Evolutionary conservation across 768 basidiomycete species (phyloP), one percentile per base, ranked within the genome.

Genomic region (Coprinopsis sp.): DNA sequence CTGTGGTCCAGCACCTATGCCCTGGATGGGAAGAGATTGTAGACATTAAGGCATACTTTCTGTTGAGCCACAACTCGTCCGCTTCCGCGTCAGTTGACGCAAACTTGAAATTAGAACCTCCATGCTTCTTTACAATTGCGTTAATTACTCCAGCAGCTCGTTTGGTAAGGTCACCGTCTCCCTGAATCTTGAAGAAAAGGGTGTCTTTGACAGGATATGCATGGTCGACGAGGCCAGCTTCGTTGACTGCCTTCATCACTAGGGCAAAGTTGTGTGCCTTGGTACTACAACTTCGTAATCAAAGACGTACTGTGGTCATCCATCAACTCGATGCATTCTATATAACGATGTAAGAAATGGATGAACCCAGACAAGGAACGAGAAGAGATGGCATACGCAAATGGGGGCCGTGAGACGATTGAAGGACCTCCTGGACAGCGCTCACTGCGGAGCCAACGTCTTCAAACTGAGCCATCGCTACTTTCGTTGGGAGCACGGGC

Each of bases 181-280:
- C 91, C 60, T 93, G 90, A 42, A 96, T 77, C 62, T 95, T 94
- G 75, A 97, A 90, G 68, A 96, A 91, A 8, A 96, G 74, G 0
- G 84, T 84, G 58, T 93, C 90, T 51, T 74, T 67, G 16, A 81
- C 80, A 3, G 84, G 84, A 58, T 84, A 88, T 36, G 78, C 71
- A 44, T 60, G 63, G 47, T 78, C 76, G 36, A 81, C 65, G 45
- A 85, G 58, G 21, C 87, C 86, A 18, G 76, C 81, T 11, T 64
- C 57, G 60, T 91, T 85, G 60, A 89, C 81, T 7, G 88, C 88
- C 27, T 72, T 62, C 82, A 92, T 89, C 80, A 87, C 82, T 84
- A 39, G 3, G 34, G 23, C n/a, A n/a, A n/a, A n/a, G n/a, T n/a
- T n/a, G n/a, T n/a, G 18, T 2, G 33, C 8, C 28, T 22, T 8